A percentile compares a stretch with the other conserved stretches of the same genome.
Conservation (phyloP, 331 rosid species). For the Cucumis variabilis region DNA sequence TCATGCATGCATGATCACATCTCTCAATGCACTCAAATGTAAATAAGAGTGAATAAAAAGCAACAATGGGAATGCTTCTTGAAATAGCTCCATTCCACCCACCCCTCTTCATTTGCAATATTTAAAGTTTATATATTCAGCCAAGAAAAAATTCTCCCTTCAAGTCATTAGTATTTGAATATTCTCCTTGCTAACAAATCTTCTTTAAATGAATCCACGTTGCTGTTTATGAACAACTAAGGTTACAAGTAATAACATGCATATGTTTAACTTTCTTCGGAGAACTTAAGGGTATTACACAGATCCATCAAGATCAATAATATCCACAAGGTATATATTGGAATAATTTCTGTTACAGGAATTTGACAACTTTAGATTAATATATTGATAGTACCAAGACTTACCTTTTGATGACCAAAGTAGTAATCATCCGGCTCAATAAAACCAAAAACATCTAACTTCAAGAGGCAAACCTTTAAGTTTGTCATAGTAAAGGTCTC, state of each 20-base stretch:
- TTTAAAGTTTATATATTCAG: too few relatives aligned
- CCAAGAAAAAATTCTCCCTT: too few relatives aligned
- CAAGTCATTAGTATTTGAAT: too few relatives aligned
- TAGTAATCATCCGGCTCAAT: conserved; percentile 87
- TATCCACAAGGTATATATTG: too few relatives aligned
- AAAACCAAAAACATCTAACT: conserved; percentile 90
- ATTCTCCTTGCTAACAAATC: background rate
- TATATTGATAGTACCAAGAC: background rate
- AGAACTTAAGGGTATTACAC: too few relatives aligned
- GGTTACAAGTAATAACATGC: too few relatives aligned
- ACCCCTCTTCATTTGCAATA: too few relatives aligned
- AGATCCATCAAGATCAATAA: too few relatives aligned
- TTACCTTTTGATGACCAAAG: conserved; percentile 92
- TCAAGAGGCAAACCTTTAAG: conserved; percentile 86
- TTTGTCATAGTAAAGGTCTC: conserved; percentile 91
- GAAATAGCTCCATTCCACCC: background rate
- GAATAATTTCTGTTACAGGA: background rate
- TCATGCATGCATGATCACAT: too few relatives aligned
- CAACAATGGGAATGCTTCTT: conserved; percentile 18
- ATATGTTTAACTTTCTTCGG: too few relatives aligned
- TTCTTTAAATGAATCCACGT: background rate
- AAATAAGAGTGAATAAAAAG: too few relatives aligned
- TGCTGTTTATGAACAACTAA: background rate
- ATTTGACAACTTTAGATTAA: conserved; percentile 11
- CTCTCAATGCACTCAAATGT: too few relatives aligned